These are phyloP conservation scores for Amniculicola lignicola DNA, from an alignment of 495 filamentous ascomycete genomes.

Conservation along the genomic window DNA sequence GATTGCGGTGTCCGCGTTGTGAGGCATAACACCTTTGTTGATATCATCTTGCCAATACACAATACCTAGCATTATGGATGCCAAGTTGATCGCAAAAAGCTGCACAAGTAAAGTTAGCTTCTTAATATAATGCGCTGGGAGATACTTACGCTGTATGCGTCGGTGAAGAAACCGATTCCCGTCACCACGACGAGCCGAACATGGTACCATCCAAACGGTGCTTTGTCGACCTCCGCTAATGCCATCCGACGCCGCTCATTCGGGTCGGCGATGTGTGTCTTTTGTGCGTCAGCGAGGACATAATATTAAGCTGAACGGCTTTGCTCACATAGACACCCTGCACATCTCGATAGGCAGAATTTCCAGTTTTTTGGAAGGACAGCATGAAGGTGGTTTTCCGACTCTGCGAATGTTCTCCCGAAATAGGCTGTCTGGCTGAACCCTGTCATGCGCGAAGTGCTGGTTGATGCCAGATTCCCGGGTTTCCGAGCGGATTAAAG, in stretches of 20 bases:
- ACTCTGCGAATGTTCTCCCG: not conserved
- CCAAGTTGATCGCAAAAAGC: constrained; percentile 68
- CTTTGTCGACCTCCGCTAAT: constrained; percentile 74
- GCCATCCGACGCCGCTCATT: constrained; percentile 72
- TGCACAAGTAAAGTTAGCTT: not conserved
- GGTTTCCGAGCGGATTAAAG: not conserved
- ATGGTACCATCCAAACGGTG: constrained; percentile 76
- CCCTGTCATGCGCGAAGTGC: constrained; percentile 4
- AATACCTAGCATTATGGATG: constrained; percentile 60
- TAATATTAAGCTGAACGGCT: not conserved
- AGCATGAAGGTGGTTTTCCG: constrained; percentile 12
- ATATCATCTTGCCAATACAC: constrained; percentile 63
- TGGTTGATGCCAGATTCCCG: not conserved
- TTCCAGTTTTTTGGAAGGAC: constrained; percentile 23
- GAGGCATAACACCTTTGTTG: constrained; percentile 51
- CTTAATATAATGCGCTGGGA: not conserved
- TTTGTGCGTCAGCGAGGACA: constrained; percentile 29
- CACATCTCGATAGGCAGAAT: constrained; percentile 33
- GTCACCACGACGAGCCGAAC: constrained; percentile 70
- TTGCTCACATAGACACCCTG: constrained; percentile 26
- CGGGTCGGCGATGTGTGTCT: constrained; percentile 61
- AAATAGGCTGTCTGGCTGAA: not conserved
- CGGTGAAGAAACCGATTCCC: constrained; percentile 81
- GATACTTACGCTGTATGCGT: constrained; percentile 67
- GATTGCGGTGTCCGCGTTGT: constrained; percentile 68